A percentile compares a stretch with the other conserved stretches of the same genome.
Evolutionary conservation across 2,329 filamentous ascomycete species (phyloP).

Genomic region (Aspergillus niger): DNA sequence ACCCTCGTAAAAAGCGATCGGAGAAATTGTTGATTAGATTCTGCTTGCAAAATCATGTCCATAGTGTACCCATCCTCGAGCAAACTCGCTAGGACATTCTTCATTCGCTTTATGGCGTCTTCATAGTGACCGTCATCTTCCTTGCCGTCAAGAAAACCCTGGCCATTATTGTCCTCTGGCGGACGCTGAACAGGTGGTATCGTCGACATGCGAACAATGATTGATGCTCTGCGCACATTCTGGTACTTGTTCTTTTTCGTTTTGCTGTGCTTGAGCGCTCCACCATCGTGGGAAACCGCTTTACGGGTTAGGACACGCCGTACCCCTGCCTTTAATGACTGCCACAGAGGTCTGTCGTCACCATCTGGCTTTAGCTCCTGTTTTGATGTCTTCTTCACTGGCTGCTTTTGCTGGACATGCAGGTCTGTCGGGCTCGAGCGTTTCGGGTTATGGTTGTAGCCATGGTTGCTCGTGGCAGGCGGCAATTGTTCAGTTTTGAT

Average conservation of each 20-base stretch:
- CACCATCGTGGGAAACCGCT: constrained; percentile 1
- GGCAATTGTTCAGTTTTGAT: not conserved
- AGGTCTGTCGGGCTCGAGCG: not conserved
- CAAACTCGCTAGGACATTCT: constrained; percentile 4
- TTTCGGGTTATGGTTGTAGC: not conserved
- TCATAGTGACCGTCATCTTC: constrained; percentile 3
- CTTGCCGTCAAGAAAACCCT: not conserved
- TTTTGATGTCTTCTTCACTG: not conserved
- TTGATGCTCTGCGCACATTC: constrained; percentile 4
- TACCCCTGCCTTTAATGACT: constrained; percentile 2
- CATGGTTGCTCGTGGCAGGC: not conserved
- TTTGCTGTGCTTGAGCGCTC: not conserved
- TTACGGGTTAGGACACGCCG: constrained; percentile 6
- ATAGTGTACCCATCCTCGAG: constrained; percentile 6
- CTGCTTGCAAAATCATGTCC: constrained; percentile 4
- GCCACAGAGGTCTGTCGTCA: constrained; percentile 3
- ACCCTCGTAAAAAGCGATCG: constrained; percentile 5
- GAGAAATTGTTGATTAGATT: constrained; percentile 7
- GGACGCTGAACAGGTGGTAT: not conserved
- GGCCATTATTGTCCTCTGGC: not conserved
- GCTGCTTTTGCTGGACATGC: not conserved
- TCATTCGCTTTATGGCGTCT: constrained; percentile 6
- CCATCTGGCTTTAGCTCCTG: constrained; percentile 1
- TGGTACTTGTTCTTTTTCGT: not conserved
- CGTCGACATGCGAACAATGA: constrained; percentile 5